phyloP scores from a whole-genome alignment of 805 yeast species.

The Kazachstania africana region DNA sequence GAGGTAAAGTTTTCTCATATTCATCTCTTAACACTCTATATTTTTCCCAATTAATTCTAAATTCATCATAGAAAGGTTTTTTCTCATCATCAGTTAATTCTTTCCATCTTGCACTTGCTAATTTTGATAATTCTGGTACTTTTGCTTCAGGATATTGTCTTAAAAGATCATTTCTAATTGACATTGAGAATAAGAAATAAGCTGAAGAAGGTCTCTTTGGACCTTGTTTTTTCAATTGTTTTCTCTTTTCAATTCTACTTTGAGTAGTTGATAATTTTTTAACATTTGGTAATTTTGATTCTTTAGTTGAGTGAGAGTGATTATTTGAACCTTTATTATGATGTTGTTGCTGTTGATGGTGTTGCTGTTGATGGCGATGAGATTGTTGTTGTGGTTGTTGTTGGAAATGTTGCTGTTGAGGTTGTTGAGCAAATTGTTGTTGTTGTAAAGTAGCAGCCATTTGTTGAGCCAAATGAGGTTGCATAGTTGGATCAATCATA shows the following conservation, averaged over 20 bases:
- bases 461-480: not conserved
- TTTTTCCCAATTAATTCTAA: conserved; percentile 26
- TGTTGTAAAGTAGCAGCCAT: conserved; percentile 1
- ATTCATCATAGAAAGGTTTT: conserved; percentile 60
- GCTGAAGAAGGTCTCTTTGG: conserved; percentile 31
- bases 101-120: conserved; percentile 89
- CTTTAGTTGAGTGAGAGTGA: not conserved
- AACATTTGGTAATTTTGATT: conserved; percentile 4
- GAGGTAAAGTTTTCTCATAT: conserved; percentile 27
- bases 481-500: conserved; percentile 4
- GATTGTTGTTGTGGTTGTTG: conserved; percentile 1
- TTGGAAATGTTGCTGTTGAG: conserved; percentile 4
- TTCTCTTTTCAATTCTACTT: conserved; percentile 27
- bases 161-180: conserved; percentile 21
- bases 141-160: conserved; percentile 26
- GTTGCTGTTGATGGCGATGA: conserved; percentile 1
- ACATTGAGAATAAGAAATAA: conserved; percentile 26
- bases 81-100: conserved; percentile 63
- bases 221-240: conserved; percentile 26
- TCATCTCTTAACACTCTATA: conserved; percentile 26
- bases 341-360: not conserved
- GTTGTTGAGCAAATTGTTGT: conserved; percentile 3
- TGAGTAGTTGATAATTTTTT: conserved; percentile 27
- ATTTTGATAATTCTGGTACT: conserved; percentile 36
- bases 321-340: not conserved